Conservation (phyloP, 2,329 filamentous ascomycete genomes). For the Venturia effusa region DNA sequence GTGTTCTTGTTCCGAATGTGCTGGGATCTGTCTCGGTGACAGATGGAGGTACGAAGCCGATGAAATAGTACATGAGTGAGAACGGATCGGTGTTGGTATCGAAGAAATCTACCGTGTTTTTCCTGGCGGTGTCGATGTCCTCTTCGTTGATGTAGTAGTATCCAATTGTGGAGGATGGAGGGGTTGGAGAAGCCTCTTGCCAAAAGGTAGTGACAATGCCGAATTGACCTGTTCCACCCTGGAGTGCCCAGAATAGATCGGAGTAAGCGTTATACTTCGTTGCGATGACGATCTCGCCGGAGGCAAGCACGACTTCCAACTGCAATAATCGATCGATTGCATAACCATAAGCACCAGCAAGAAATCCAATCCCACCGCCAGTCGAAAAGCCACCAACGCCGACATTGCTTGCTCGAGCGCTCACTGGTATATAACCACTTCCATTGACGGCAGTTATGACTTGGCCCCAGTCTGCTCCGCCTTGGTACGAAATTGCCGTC, state of each 20-base stretch:
- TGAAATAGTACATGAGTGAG: background rate
- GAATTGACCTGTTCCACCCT: background rate
- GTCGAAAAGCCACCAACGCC: too few species aligned
- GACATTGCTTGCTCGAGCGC: too few species aligned
- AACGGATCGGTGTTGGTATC: background rate
- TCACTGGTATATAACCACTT: too few species aligned
- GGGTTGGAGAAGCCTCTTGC: background rate
- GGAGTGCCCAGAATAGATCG: constrained; percentile 4
- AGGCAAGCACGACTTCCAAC: too few species aligned
- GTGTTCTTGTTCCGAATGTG: background rate
- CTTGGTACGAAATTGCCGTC: too few species aligned
- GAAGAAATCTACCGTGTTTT: background rate
- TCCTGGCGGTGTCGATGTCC: background rate
- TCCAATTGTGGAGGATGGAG: background rate
- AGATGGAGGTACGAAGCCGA: background rate
- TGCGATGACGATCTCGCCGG: background rate
- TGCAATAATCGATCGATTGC: too few species aligned
- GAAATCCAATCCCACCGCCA: too few species aligned
- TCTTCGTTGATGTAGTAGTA: background rate
- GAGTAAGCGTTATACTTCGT: background rate
- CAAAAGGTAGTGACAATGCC: constrained; percentile 1
- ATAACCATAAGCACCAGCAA: too few species aligned
- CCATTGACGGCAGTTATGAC: too few species aligned
- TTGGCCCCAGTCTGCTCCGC: too few species aligned
- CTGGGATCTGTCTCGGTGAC: background rate